Percentiles rank a stretch among this genome's conserved stretches.
Conservation (phyloP, 2,329 filamentous ascomycete genomes). For the Trichoderma afroharzianum region DNA sequence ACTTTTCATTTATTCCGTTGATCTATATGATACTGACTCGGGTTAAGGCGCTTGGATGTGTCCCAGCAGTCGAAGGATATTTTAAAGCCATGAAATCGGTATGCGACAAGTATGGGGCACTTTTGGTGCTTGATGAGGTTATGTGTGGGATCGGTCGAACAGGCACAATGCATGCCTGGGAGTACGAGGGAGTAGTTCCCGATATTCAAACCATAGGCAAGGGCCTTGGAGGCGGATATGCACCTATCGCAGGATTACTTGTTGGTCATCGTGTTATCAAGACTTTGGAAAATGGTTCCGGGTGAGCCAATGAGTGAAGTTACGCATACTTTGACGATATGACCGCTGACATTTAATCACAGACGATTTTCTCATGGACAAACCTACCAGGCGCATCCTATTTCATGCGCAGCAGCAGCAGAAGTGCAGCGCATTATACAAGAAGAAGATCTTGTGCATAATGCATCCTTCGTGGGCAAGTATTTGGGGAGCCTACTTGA, state of each 20-base stretch:
- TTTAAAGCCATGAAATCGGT: constrained; percentile 49
- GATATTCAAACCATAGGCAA: constrained; percentile 67
- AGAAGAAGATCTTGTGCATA: constrained; percentile 54
- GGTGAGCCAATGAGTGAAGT: not conserved
- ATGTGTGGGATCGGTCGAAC: constrained; percentile 67
- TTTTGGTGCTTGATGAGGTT: constrained; percentile 58
- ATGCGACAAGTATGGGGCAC: constrained; percentile 52
- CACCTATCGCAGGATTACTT: constrained; percentile 46
- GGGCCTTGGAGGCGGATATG: constrained; percentile 60
- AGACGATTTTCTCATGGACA: constrained; percentile 19
- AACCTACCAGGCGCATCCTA: constrained; percentile 27
- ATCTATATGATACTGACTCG: not conserved
- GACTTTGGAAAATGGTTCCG: not conserved
- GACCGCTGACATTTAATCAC: not conserved
- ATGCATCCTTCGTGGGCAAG: constrained; percentile 44
- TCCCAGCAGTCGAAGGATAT: constrained; percentile 50
- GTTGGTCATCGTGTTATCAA: not conserved
- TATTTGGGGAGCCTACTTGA: not conserved
- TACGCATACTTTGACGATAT: not conserved
- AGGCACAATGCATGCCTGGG: constrained; percentile 60
- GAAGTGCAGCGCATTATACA: constrained; percentile 44
- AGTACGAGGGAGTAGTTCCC: constrained; percentile 54
- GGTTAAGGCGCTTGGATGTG: constrained; percentile 42
- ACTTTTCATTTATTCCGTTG: constrained; percentile 13
- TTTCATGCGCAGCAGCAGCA: constrained; percentile 24